phyloP scores from a whole-genome alignment of 2,329 filamentous ascomycete genomes.

The Ophiosphaerella herpotricha region DNA sequence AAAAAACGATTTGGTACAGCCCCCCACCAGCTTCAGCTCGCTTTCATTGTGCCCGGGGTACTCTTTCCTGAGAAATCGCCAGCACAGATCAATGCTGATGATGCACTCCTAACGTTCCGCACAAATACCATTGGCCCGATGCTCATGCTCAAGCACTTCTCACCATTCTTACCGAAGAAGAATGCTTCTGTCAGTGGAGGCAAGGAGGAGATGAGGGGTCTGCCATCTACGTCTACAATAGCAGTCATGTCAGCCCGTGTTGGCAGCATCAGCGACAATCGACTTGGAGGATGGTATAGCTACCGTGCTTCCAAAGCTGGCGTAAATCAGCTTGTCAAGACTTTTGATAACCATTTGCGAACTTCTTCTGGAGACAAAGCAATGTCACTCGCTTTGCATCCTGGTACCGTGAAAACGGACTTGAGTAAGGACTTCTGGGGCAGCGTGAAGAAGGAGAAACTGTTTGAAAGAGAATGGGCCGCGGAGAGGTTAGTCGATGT shows the following conservation, averaged over 20 bases:
- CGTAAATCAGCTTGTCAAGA: constrained; percentile 72
- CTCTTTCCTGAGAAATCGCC: constrained; percentile 75
- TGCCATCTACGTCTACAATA: constrained; percentile 64
- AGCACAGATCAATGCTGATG: constrained; percentile 63
- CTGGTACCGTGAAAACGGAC: constrained; percentile 78
- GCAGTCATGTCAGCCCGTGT: constrained; percentile 80
- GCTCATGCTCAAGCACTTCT: constrained; percentile 77
- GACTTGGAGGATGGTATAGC: constrained; percentile 77
- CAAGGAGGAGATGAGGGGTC: constrained; percentile 25
- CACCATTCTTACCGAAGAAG: constrained; percentile 68
- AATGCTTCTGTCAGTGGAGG: constrained; percentile 7
- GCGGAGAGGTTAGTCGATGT: constrained; percentile 68
- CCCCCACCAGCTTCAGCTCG: constrained; percentile 65
- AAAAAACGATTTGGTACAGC: constrained; percentile 56
- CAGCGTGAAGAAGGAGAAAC: constrained; percentile 62
- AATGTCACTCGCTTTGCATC: constrained; percentile 73
- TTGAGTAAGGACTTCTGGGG: constrained; percentile 75
- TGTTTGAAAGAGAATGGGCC: constrained; percentile 70
- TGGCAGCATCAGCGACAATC: constrained; percentile 73
- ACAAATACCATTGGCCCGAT: constrained; percentile 77
- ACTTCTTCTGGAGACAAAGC: constrained; percentile 64
- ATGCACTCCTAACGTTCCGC: constrained; percentile 70
- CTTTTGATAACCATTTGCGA: constrained; percentile 69
- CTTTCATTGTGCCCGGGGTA: constrained; percentile 72
- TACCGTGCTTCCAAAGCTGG: constrained; percentile 79